phyloP scores from a whole-genome alignment of 2,329 filamentous ascomycete genomes.

The Clonostachys byssicola region DNA sequence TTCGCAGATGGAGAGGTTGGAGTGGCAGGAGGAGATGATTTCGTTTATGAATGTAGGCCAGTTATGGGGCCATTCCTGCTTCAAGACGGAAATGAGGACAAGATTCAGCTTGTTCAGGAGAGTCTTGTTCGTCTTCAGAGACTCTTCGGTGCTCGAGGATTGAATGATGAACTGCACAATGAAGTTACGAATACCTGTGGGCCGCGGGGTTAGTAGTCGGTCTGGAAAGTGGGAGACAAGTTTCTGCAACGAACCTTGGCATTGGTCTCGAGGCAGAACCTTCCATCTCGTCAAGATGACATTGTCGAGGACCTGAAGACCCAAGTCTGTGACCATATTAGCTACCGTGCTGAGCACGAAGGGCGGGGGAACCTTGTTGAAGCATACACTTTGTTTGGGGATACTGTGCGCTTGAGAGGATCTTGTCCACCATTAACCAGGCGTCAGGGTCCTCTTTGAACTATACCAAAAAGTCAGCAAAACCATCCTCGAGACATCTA shows the following conservation, averaged over 20 bases:
- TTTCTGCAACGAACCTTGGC: slow-evolving; percentile 59
- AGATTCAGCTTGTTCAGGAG: slow-evolving; percentile 98
- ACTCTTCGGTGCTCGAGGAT: slow-evolving; percentile 85
- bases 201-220: no score
- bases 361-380: neutral
- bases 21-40: slow-evolving; percentile 94
- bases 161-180: slow-evolving; percentile 98
- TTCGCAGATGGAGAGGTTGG: slow-evolving; percentile 94
- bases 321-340: slow-evolving; percentile 60
- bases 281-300: slow-evolving; percentile 99
- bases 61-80: slow-evolving; percentile 99
- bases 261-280: slow-evolving; percentile 92
- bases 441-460: slow-evolving; percentile 99
- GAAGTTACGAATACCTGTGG: slow-evolving; percentile 91
- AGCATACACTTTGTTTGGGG: slow-evolving; percentile 91
- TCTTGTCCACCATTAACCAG: slow-evolving; percentile 96
- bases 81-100: slow-evolving; percentile 93
- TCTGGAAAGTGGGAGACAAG: neutral
- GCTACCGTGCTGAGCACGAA: neutral
- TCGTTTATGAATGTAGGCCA: slow-evolving; percentile 99
- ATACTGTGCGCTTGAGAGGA: slow-evolving; percentile 88
- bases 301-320: slow-evolving; percentile 93
- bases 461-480: slow-evolving; percentile 36
- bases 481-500: no score
- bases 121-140: slow-evolving; percentile 76